Conservation (phyloP, 2,329 filamentous ascomycete genomes). For the Hawksworthiomyces lignivorus region DNA sequence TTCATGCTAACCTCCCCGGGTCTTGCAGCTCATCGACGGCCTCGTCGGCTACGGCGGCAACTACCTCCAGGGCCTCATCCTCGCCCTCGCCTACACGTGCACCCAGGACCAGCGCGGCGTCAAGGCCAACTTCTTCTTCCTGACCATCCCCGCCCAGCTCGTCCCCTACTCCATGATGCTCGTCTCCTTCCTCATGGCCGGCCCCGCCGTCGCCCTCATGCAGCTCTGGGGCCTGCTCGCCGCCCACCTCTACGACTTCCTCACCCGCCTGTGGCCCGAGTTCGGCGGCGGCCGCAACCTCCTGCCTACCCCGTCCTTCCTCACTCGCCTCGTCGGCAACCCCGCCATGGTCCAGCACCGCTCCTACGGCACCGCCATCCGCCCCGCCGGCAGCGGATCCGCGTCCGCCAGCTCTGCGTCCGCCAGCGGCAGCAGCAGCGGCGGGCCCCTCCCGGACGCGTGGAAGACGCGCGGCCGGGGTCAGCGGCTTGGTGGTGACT, state of each 20-base stretch:
- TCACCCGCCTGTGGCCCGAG: conserved; percentile 79
- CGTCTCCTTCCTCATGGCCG: conserved; percentile 59
- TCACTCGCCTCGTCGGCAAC: conserved; percentile 58
- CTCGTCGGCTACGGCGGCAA: conserved; percentile 38
- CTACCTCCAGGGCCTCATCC: conserved; percentile 58
- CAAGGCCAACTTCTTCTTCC: conserved; percentile 70
- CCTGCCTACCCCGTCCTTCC: conserved; percentile 63
- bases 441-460: conserved; percentile 50
- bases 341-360: conserved; percentile 37
- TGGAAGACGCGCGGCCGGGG: conserved; percentile 59
- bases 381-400: conserved; percentile 23
- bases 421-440: conserved; percentile 34
- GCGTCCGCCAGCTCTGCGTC: too few relatives aligned
- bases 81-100: conserved; percentile 77
- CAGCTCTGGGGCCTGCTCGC: conserved; percentile 75
- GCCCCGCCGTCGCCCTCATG: conserved; percentile 49
- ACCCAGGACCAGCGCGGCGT: conserved; percentile 76
- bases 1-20: conserved; percentile 21
- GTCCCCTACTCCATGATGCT: conserved; percentile 74
- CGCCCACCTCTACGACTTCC: conserved; percentile 84
- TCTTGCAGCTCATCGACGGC: conserved; percentile 47
- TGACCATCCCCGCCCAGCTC: conserved; percentile 75
- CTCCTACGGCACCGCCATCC: conserved; percentile 55
- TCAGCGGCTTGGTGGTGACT: conserved; percentile 48
- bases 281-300: conserved; percentile 78